A percentile compares a stretch with the other conserved stretches of the same genome.
Evolutionary conservation across 2,329 filamentous ascomycete genomes (phyloP).

Genomic region (Fusarium beomiforme): DNA sequence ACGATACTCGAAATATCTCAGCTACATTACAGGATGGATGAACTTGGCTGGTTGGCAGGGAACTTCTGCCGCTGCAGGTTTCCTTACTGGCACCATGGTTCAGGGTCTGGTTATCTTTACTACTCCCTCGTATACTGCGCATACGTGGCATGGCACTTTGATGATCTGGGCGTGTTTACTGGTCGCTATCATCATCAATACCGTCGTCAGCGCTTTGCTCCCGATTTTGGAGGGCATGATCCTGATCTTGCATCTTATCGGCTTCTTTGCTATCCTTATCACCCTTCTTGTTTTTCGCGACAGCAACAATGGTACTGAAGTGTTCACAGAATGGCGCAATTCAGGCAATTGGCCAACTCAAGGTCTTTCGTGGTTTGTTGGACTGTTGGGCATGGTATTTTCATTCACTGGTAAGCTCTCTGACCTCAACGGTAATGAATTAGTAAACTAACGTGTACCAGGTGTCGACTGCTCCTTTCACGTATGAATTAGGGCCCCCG

Average conservation of each 20-base stretch:
- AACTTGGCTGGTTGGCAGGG: conserved; percentile 43
- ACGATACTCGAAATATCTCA: conserved; percentile 45
- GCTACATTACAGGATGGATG: conserved; percentile 43
- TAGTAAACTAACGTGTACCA: background rate
- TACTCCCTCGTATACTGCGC: conserved; percentile 22
- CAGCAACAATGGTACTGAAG: conserved; percentile 39
- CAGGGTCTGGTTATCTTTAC: conserved; percentile 39
- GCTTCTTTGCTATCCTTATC: conserved; percentile 56
- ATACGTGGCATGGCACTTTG: conserved; percentile 44
- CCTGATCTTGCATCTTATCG: conserved; percentile 55
- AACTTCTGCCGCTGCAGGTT: conserved; percentile 35
- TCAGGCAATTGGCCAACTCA: conserved; percentile 34
- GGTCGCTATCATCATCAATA: conserved; percentile 54
- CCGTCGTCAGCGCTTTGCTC: conserved; percentile 43
- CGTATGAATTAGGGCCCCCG: background rate
- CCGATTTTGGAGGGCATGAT: conserved; percentile 54
- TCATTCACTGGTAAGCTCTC: conserved; percentile 33
- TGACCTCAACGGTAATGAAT: accelerated
- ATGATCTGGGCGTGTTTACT: conserved; percentile 52
- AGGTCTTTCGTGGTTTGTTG: conserved; percentile 39
- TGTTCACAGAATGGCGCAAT: conserved; percentile 45
- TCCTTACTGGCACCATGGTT: conserved; percentile 42
- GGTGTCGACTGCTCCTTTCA: conserved; percentile 41
- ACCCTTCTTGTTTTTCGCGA: conserved; percentile 47
- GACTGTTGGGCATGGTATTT: conserved; percentile 36